Evolutionary conservation across 2,329 filamentous ascomycete species (phyloP).

Genomic region (Pseudocercospora fijiensis): DNA sequence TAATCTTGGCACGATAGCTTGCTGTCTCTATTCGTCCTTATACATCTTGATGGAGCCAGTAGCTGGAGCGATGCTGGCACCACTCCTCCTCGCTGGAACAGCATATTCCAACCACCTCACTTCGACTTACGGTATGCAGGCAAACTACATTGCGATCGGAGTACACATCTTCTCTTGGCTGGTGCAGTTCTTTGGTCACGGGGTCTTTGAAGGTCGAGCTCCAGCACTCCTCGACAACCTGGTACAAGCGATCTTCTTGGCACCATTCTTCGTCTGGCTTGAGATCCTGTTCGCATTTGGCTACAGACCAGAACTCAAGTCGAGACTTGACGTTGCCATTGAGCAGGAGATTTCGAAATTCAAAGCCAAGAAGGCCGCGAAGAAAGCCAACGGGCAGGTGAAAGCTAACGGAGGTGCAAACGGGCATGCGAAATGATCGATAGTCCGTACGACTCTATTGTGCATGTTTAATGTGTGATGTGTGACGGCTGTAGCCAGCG

Average conservation of each 20-base stretch:
- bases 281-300: conserved; percentile 87
- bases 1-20: conserved; percentile 59
- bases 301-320: conserved; percentile 84
- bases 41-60: conserved; percentile 94
- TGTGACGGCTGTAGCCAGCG: not conserved
- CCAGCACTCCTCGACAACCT: conserved; percentile 90
- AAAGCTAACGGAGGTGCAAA: conserved; percentile 31
- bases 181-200: conserved; percentile 87
- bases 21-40: conserved; percentile 67
- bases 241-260: conserved; percentile 85
- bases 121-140: conserved; percentile 58
- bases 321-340: conserved; percentile 74
- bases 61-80: conserved; percentile 73
- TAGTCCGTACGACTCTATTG: not conserved
- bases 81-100: conserved; percentile 72
- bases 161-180: conserved; percentile 78
- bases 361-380: conserved; percentile 56
- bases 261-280: conserved; percentile 96
- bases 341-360: conserved; percentile 75
- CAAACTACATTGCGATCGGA: conserved; percentile 65
- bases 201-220: conserved; percentile 80
- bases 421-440: conserved; percentile 25
- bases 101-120: conserved; percentile 75
- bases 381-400: conserved; percentile 24
- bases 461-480: conserved; percentile 4